These are phyloP conservation scores for Huiozyma naganishii DNA, from an alignment of 805 yeast genomes.

Conservation along the genomic window DNA sequence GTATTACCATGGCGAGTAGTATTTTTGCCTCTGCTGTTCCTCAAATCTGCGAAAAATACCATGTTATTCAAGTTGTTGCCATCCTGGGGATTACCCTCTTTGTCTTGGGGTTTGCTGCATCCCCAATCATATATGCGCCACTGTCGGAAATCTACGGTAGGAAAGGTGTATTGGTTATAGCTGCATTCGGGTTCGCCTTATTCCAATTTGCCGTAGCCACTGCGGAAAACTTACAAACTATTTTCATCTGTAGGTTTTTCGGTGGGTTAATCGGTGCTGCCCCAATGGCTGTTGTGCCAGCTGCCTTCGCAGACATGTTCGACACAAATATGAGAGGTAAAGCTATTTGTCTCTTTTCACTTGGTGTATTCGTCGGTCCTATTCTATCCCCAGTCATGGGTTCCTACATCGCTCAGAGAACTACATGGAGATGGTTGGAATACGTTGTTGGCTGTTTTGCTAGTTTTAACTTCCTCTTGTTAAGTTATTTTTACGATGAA, in stretches of 20 bases:
- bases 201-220: conserved; percentile 69
- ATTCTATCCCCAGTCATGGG: conserved; percentile 70
- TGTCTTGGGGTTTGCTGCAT: conserved; percentile 89
- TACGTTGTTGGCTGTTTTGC: conserved; percentile 46
- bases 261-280: conserved; percentile 79
- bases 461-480: conserved; percentile 28
- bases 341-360: conserved; percentile 60
- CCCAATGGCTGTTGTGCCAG: conserved; percentile 78
- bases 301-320: conserved; percentile 75
- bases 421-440: conserved; percentile 37
- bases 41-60: conserved; percentile 39
- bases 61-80: conserved; percentile 58
- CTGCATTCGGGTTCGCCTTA: conserved; percentile 44
- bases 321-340: conserved; percentile 57
- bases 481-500: conserved; percentile 37
- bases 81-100: conserved; percentile 68
- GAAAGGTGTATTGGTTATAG: conserved; percentile 44
- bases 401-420: conserved; percentile 34
- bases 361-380: conserved; percentile 73
- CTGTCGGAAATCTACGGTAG: conserved; percentile 72
- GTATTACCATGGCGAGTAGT: conserved; percentile 55
- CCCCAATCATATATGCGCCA: conserved; percentile 89
- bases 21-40: conserved; percentile 56
- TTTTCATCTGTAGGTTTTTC: conserved; percentile 68
- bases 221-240: conserved; percentile 68